Conservation (phyloP, 441 rosid genomes). For the Lepidium campestre region DNA sequence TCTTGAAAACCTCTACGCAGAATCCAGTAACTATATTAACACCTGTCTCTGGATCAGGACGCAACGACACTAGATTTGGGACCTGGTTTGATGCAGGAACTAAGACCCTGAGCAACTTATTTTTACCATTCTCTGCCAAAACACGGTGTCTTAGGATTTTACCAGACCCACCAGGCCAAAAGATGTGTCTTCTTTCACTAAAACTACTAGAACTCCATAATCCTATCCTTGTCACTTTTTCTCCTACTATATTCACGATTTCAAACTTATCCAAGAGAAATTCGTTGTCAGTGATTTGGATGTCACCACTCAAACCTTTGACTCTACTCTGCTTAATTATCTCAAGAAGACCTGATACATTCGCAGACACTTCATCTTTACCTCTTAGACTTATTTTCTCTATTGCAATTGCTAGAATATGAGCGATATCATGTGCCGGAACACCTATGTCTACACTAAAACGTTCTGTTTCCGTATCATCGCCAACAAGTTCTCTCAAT, state of each 20-base stretch:
- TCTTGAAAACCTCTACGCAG: conserved; percentile 33
- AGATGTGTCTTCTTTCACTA: not conserved
- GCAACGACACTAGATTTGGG: conserved; percentile 22
- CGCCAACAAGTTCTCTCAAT: conserved; percentile 19
- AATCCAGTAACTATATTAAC: conserved; percentile 21
- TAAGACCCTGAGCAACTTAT: conserved; percentile 26
- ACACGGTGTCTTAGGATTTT: conserved; percentile 16
- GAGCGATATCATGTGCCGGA: conserved; percentile 28
- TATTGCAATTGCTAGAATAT: conserved; percentile 31
- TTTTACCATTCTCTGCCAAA: conserved; percentile 6
- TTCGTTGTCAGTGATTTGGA: conserved; percentile 22
- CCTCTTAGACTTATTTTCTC: conserved; percentile 8
- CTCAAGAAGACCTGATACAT: conserved; percentile 17
- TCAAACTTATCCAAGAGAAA: conserved; percentile 11
- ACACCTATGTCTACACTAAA: conserved; percentile 7
- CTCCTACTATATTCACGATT: conserved; percentile 24
- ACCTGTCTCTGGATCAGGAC: conserved; percentile 16
- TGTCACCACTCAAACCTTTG: conserved; percentile 28
- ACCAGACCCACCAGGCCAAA: conserved; percentile 23
- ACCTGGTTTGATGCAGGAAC: conserved; percentile 26
- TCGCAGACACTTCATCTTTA: not conserved
- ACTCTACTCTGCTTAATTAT: conserved; percentile 14
- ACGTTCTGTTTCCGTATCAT: conserved; percentile 15
- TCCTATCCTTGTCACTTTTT: not conserved
- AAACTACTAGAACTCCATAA: conserved; percentile 12